Base-by-base conservation (phyloP, 257 asterid species). In the Mentha longifolia region DNA sequence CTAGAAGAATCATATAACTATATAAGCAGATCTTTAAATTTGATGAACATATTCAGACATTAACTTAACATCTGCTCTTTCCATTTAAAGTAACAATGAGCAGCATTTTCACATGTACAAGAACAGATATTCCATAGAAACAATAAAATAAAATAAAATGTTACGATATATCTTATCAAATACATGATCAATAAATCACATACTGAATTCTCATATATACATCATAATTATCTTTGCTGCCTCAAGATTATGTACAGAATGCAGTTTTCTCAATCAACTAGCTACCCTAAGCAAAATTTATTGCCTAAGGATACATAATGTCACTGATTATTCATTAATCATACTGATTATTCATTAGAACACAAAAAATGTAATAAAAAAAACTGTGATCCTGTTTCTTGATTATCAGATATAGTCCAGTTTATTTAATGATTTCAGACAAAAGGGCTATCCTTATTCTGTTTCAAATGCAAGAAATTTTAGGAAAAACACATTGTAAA, bases 251-350 rank as follows among this genome's bases (percentile, higher is more conserved):
- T 1, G 0, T 10, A 11, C 47, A 42, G 12, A 11, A 42, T 42
- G 8, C 39, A 5, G 39, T 5, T 35, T 6, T 35, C 39, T 35
- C 39, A 5, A 35, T 35, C 39, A 35, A 7, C 31, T 28, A 28
- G 25, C 1, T 22, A 22, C 25, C 25, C 25, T 22, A 22, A 2
- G 31, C 31, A 28, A 28, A 28, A 28, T 28, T 3, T 51, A 7
- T 51, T 50, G 58, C 58, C 58, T 51, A 52, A 52, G 31, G 7
- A 47, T 7, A 5, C 19, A n/a, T 14, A 1, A 47, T 41, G 57
- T n/a, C 41, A 47, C 49, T 39, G 57, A 73, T 77, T 10, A 61
- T 52, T 73, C 49, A 51, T n/a, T 45, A 9, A n/a, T n/a, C n/a
- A n/a, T n/a, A 47, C 49, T 39, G 57, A 73, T 77, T 10, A 61